Percentiles rank a stretch among this genome's conserved stretches.
These are phyloP conservation scores for Myxozyma mucilagina DNA, from an alignment of 805 yeast genomes.

Conservation along the genomic window DNA sequence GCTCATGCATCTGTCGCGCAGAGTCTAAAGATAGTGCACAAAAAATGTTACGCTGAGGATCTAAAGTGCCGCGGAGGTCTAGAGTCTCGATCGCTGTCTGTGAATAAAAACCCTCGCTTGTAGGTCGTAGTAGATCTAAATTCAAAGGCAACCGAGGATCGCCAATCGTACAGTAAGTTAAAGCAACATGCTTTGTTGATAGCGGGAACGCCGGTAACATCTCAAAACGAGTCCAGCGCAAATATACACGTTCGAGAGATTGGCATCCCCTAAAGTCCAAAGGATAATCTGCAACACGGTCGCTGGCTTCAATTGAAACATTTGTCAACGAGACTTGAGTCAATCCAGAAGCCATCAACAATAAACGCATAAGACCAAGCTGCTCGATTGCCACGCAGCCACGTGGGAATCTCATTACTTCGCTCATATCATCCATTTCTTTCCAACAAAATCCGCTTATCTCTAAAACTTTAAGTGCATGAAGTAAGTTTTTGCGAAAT, in stretches of 20 bases:
- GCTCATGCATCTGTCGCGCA: constrained; percentile 5
- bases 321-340: not conserved
- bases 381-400: not conserved
- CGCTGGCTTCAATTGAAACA: not conserved
- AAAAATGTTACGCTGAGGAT: not conserved
- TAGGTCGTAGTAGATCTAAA: not conserved
- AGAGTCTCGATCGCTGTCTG: not conserved
- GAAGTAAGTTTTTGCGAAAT: not conserved
- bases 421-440: not conserved
- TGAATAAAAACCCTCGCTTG: not conserved
- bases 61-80: constrained; percentile 1
- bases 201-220: constrained; percentile 2
- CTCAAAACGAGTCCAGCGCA: constrained; percentile 2
- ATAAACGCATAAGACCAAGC: not conserved
- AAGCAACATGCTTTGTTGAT: not conserved
- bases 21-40: constrained; percentile 2
- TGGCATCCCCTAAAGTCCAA: not conserved
- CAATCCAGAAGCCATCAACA: not conserved
- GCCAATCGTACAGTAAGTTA: not conserved
- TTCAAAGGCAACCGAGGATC: constrained; percentile 5
- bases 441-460: not conserved
- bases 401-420: not conserved
- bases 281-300: not conserved
- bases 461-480: not conserved
- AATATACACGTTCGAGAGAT: not conserved